A percentile compares a stretch with the other conserved stretches of the same genome.
Conservation (phyloP, 148 eudicot species). For the Rhododendron molle region DNA sequence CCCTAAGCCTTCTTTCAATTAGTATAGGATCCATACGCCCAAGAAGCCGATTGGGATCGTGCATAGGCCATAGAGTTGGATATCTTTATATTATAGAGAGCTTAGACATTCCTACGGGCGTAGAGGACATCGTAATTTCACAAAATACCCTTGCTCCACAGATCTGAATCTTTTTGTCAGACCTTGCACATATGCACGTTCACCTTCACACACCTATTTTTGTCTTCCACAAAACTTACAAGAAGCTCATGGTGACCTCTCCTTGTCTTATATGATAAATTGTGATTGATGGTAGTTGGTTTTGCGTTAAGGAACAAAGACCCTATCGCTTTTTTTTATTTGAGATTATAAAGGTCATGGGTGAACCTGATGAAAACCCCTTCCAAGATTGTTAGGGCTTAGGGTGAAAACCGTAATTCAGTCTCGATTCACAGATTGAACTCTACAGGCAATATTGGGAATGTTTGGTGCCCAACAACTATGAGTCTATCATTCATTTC, state of each 20-base stretch:
- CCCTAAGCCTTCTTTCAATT: too few relatives aligned
- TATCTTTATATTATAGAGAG: too few relatives aligned
- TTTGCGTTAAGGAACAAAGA: neutral
- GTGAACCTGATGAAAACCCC: neutral
- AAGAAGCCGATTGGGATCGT: too few relatives aligned
- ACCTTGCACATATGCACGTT: too few relatives aligned
- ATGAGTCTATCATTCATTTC: neutral
- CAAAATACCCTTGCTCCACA: too few relatives aligned
- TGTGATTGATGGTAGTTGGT: neutral
- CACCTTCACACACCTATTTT: too few relatives aligned
- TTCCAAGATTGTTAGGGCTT: neutral
- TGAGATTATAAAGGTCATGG: neutral
- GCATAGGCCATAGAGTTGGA: too few relatives aligned
- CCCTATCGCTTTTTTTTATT: neutral
- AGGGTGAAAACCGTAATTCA: neutral
- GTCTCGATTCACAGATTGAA: neutral
- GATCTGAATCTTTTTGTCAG: too few relatives aligned
- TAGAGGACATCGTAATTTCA: too few relatives aligned
- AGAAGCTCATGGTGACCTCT: neutral
- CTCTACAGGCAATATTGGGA: neutral
- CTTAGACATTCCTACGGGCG: too few relatives aligned
- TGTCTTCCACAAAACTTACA: too few relatives aligned
- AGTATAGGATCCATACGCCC: too few relatives aligned
- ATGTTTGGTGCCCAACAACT: neutral
- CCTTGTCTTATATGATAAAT: neutral